Conservation (phyloP, 78 protist genomes). For the Cyanophora paradoxa region DNA sequence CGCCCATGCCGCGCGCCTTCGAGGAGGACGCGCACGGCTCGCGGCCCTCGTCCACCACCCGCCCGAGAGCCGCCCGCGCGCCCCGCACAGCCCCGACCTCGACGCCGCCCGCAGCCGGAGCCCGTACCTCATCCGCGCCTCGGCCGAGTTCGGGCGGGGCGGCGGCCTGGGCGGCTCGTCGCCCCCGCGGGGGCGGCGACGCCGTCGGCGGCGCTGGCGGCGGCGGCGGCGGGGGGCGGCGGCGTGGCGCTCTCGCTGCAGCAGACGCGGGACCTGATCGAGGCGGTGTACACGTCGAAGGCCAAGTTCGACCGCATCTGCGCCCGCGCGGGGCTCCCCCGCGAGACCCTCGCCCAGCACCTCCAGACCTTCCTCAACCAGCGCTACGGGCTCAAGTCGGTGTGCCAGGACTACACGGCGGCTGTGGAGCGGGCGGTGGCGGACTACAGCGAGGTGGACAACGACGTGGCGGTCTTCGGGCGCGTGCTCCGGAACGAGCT, state of each 20-base stretch:
- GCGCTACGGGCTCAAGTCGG: slow-evolving; percentile 8
- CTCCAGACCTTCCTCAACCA: slow-evolving; percentile 31
- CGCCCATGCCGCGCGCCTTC: too few relatives aligned
- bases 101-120: too few relatives aligned
- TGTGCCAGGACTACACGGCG: not conserved
- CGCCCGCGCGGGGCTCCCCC: slow-evolving; percentile 16
- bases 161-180: too few relatives aligned
- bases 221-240: too few relatives aligned
- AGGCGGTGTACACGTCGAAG: slow-evolving; percentile 37
- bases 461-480: slow-evolving; percentile 42
- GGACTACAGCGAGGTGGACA: not conserved
- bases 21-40: too few relatives aligned
- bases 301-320: slow-evolving; percentile 20
- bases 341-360: slow-evolving; percentile 45
- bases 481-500: slow-evolving; percentile 26
- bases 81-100: too few relatives aligned
- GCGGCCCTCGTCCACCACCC: too few relatives aligned
- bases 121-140: too few relatives aligned
- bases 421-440: not conserved
- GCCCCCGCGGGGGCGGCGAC: too few relatives aligned
- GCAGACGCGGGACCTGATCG: slow-evolving; percentile 21
- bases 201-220: too few relatives aligned
- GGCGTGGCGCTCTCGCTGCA: not conserved
- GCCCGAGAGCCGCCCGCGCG: too few relatives aligned
- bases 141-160: too few relatives aligned